Evolutionary conservation across 169 alveolate species (phyloP).

Genomic region (Cyclospora cayetanensis): DNA sequence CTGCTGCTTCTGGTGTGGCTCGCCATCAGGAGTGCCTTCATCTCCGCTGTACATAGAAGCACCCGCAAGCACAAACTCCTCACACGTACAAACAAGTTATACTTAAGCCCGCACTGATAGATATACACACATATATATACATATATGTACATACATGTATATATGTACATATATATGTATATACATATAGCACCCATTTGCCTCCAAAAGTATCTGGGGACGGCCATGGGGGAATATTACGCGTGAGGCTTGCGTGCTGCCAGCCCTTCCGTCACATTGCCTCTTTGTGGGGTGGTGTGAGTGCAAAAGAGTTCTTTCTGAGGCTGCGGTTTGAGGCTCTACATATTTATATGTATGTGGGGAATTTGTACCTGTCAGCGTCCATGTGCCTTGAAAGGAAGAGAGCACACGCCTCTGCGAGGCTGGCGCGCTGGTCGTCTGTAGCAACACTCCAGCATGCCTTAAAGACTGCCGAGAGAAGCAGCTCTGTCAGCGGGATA

Average conservation of each 20-base stretch:
- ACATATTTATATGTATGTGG: no score
- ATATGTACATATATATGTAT: neutral
- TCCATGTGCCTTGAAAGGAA: neutral
- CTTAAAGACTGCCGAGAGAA: neutral
- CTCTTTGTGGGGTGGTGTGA: no score
- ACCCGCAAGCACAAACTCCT: slow-evolving; percentile 66
- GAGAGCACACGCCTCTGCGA: slow-evolving; percentile 10
- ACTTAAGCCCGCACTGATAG: no score
- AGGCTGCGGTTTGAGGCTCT: no score
- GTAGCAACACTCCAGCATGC: neutral
- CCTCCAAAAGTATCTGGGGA: neutral
- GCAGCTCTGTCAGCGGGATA: neutral
- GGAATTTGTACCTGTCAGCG: neutral
- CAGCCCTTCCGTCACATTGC: no score
- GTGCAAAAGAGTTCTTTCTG: no score
- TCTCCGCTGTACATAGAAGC: neutral
- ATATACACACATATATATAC: neutral
- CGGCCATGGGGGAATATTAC: no score
- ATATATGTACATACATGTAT: neutral
- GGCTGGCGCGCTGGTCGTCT: neutral
- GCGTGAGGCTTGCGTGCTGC: no score
- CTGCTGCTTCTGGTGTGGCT: slow-evolving; percentile 27
- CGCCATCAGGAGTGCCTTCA: neutral
- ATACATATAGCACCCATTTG: neutral
- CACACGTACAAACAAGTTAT: neutral